Percentiles rank a stretch among this genome's conserved stretches.
These are phyloP conservation scores for Sanghuangporus sanghuang DNA, from an alignment of 1,284 basidiomycete species.

Conservation along the genomic window DNA sequence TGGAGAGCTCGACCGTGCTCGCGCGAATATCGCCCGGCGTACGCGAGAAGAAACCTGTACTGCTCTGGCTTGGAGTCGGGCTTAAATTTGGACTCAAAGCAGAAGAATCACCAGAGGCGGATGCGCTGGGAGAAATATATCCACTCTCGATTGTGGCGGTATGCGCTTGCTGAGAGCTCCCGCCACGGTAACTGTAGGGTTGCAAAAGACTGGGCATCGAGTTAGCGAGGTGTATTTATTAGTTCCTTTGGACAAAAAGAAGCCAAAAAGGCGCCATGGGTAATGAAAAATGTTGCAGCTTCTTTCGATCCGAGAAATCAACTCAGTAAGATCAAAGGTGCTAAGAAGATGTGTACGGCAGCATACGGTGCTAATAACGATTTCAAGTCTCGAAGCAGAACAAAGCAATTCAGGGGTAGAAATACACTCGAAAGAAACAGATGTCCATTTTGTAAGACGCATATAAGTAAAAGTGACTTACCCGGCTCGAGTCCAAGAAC, in stretches of 20 bases:
- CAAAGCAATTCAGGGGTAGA: background rate
- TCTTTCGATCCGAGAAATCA: background rate
- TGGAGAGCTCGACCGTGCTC: slow-evolving; percentile 59
- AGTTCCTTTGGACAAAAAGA: background rate
- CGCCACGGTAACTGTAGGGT: background rate
- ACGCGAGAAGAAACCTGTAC: slow-evolving; percentile 15
- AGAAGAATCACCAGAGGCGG: background rate
- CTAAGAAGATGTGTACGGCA: background rate
- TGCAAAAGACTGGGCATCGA: slow-evolving; percentile 4
- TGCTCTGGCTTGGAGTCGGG: background rate
- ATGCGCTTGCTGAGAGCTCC: background rate
- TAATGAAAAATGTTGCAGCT: background rate
- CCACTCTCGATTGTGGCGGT: slow-evolving; percentile 3
- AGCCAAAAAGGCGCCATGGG: background rate
- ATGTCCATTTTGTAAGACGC: background rate
- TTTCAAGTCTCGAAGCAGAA: background rate
- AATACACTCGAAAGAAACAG: background rate
- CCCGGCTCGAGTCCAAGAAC: slow-evolving; percentile 16
- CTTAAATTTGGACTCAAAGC: background rate
- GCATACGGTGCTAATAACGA: background rate
- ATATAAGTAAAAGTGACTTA: slow-evolving; percentile 7
- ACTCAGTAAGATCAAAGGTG: background rate
- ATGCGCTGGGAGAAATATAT: background rate
- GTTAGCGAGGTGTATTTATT: background rate
- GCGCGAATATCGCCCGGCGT: slow-evolving; percentile 60